These are phyloP conservation scores for Przewalskia tangutica DNA, from an alignment of 257 asterid genomes.

Conservation along the genomic window DNA sequence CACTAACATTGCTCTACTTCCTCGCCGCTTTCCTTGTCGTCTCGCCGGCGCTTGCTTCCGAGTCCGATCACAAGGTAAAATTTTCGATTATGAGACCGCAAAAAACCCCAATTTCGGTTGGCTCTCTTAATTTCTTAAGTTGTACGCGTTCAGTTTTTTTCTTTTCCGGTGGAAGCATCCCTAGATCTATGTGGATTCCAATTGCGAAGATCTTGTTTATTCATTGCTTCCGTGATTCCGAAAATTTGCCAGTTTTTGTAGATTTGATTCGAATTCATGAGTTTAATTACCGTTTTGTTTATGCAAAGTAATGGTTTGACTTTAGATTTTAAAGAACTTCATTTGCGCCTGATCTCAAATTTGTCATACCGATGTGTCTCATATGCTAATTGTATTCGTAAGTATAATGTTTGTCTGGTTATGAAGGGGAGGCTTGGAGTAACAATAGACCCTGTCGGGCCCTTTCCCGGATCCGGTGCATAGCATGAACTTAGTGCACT, in stretches of 20 bases:
- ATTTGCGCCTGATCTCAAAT: neutral
- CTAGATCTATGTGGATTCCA: neutral
- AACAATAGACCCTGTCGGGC: no score
- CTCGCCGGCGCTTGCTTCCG: constrained; percentile 18
- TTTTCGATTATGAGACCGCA: neutral
- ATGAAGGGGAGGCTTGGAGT: no score
- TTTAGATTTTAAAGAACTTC: neutral
- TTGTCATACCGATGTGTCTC: neutral
- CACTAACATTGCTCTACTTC: neutral
- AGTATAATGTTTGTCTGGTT: neutral
- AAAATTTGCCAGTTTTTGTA: neutral
- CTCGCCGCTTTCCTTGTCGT: constrained; percentile 3
- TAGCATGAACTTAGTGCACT: no score
- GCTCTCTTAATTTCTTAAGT: neutral
- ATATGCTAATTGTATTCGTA: neutral
- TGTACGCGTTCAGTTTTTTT: neutral
- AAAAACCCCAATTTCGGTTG: neutral
- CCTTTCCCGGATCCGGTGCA: no score
- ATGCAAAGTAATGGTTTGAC: neutral
- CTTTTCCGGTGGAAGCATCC: neutral
- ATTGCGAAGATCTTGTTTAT: neutral
- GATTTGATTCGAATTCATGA: neutral
- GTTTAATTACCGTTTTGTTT: neutral
- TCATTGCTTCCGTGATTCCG: neutral
- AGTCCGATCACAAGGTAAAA: constrained; percentile 21